phyloP scores from a whole-genome alignment of 306 rosid genomes.

The Benincasa hispida region DNA sequence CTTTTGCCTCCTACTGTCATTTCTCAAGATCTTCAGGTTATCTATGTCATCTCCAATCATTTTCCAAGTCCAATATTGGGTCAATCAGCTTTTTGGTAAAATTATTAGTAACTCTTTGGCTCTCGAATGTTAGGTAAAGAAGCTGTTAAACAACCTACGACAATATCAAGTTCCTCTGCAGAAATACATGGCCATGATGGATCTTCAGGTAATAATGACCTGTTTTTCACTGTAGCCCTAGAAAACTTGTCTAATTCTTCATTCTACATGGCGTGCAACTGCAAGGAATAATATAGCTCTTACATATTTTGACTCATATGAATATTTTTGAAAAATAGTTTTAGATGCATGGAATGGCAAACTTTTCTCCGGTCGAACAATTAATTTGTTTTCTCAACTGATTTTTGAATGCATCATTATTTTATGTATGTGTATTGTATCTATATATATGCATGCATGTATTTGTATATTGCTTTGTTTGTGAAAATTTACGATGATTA shows the following conservation, averaged over 20 bases:
- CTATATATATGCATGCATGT: too few relatives aligned
- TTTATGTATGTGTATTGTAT: background rate
- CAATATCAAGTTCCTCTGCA: slow-evolving; percentile 78
- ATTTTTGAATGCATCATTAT: background rate
- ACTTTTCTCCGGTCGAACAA: too few relatives aligned
- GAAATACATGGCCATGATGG: slow-evolving; percentile 89
- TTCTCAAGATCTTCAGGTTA: slow-evolving; percentile 83
- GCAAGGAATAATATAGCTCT: background rate
- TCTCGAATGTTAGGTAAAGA: slow-evolving; percentile 47
- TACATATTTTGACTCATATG: background rate
- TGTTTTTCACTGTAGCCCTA: background rate
- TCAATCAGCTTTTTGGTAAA: background rate
- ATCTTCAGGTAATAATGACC: slow-evolving; percentile 61
- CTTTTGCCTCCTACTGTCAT: slow-evolving; percentile 71
- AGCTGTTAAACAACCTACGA: slow-evolving; percentile 53
- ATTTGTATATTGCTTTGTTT: background rate
- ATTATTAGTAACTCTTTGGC: background rate
- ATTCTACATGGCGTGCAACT: background rate
- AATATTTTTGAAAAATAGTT: background rate
- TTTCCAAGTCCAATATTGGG: background rate
- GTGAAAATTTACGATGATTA: background rate
- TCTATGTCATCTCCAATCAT: background rate
- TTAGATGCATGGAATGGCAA: background rate
- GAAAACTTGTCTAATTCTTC: background rate
- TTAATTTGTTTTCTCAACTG: too few relatives aligned